These are phyloP conservation scores for Zoysia pacifica DNA, from an alignment of 176 grass and related monocot genomes.

Conservation along the genomic window DNA sequence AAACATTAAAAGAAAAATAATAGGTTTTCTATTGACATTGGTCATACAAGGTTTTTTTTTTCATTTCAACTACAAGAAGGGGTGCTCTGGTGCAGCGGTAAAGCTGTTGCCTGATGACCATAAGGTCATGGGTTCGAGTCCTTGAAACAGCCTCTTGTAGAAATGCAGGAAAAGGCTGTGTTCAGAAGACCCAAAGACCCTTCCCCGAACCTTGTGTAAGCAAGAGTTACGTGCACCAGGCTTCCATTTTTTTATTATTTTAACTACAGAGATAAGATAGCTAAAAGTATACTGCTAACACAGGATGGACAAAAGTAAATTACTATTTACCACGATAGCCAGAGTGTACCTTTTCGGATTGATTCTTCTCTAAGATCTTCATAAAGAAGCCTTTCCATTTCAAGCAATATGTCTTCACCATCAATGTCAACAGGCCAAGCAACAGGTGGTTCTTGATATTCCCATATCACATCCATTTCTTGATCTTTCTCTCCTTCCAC, in stretches of 20 bases:
- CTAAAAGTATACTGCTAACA: background rate
- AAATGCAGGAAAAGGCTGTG: too few relatives aligned
- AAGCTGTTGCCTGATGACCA: background rate
- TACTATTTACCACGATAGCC: background rate
- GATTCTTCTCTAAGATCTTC: constrained; percentile 82
- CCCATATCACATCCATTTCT: constrained; percentile 72
- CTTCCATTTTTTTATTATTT: background rate
- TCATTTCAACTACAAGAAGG: constrained; percentile 25
- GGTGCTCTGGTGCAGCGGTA: too few relatives aligned
- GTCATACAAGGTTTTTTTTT: background rate
- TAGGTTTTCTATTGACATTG: background rate
- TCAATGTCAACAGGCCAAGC: constrained; percentile 48
- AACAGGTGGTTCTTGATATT: constrained; percentile 60
- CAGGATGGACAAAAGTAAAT: constrained; percentile 14
- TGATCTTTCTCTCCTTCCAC: constrained; percentile 29
- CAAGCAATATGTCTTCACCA: constrained; percentile 83
- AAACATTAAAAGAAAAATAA: background rate
- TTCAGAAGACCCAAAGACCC: too few relatives aligned
- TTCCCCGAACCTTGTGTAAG: too few relatives aligned
- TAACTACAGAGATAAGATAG: constrained; percentile 28
- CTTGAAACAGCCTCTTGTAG: too few relatives aligned
- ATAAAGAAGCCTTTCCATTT: constrained; percentile 93
- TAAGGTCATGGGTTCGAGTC: background rate
- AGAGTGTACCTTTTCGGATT: constrained; percentile 65
- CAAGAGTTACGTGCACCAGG: too few relatives aligned